phyloP scores from a whole-genome alignment of 768 basidiomycete genomes.

The Leucocoprinus sp. region DNA sequence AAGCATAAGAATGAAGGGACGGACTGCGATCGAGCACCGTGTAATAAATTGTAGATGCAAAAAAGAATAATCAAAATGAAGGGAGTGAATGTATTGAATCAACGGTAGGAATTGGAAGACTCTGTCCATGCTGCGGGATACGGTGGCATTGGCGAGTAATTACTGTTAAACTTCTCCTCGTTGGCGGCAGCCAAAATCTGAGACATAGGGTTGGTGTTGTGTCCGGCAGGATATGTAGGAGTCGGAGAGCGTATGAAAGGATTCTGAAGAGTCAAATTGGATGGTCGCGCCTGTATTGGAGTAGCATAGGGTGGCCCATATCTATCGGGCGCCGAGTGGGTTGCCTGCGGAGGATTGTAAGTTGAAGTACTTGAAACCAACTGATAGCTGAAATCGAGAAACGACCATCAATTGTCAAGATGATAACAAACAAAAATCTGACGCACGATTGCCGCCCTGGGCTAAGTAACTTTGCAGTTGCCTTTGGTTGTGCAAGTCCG shows the following conservation, averaged over 20 bases:
- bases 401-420: not conserved
- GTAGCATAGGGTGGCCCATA: not conserved
- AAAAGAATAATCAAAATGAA: too few species aligned
- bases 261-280: not conserved
- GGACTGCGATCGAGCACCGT: too few species aligned
- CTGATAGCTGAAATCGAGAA: not conserved
- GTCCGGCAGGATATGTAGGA: constrained; percentile 2
- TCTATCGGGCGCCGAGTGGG: not conserved
- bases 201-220: not conserved
- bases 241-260: constrained; percentile 2
- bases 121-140: not conserved
- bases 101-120: not conserved
- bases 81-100: not conserved
- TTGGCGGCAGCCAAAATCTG: constrained; percentile 2
- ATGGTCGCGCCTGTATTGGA: not conserved
- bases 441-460: constrained; percentile 3
- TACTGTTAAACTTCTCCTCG: not conserved
- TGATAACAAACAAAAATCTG: not conserved
- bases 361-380: not conserved
- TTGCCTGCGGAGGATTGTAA: not conserved
- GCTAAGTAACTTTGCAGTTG: not conserved
- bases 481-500: not conserved
- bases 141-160: not conserved
- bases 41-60: too few species aligned
- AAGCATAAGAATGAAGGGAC: too few species aligned